Base-by-base conservation (phyloP, 2,329 filamentous ascomycete species). In the Alternaria infectoria region DNA sequence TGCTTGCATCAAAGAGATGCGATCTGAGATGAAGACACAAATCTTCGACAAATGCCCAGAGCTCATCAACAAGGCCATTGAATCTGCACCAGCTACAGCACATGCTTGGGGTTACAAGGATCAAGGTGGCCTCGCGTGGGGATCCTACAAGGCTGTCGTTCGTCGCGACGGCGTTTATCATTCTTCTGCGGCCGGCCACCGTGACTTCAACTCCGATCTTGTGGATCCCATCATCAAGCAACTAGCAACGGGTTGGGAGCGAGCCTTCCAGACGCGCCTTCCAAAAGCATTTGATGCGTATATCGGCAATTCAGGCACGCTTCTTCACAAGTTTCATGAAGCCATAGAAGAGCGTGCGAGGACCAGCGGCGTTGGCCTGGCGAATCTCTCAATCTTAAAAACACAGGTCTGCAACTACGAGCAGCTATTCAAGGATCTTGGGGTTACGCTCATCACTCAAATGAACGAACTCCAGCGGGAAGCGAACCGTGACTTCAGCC, bases 111-210 rank as follows among this genome's bases (percentile, higher is more conserved):
- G 80, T 7, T 69, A 81, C 62, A 80, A 74, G 28, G 40, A 65
- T 13, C 71, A 77, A 30, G 86, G 86, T 11, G 87, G 86, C 2
- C 73, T 86, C 12, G 68, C 73, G 32, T 89, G 80, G 77, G 25
- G 76, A 3, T 88, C 87, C 0, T 90, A 89, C 68, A 86, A 84
- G 73, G 88, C 88, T 10, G 82, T 85, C 3, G 85, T 85, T 54
- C 79, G 85, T 44, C 81, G 86, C 47, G 69, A 83, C 57, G 87
- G 86, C 6, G 80, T 81, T 3, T 88, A 77, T 67, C 69, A 75
- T 3, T 82, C 82, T 54, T 43, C 61, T 6, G 55, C 58, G 13
- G 70, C 75, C 30, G 82, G 83, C 25, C 61, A 68, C 8, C 79
- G 79, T 54, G 79, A 83, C 62, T 82, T 83, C 70, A 83, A 83